Conservation (phyloP, 2,329 filamentous ascomycete genomes). For the Juglanconis oblonga region DNA sequence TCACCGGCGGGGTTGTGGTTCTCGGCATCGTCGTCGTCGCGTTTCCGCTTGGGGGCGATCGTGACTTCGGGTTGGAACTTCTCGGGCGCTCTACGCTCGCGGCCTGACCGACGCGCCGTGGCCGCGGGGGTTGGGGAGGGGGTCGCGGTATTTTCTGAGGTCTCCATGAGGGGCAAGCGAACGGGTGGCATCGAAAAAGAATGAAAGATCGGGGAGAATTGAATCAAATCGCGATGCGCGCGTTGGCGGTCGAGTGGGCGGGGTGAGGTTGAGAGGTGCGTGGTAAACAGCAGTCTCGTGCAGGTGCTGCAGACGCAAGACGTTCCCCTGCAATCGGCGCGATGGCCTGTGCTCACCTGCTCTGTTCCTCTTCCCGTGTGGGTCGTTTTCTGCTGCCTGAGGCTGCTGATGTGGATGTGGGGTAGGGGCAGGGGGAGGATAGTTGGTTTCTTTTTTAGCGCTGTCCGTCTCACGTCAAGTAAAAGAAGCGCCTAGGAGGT, state of each 20-base stretch:
- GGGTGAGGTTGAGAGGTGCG: not conserved
- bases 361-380: not conserved
- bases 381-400: too few species aligned
- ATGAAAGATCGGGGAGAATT: constrained; percentile 22
- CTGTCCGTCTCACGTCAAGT: too few species aligned
- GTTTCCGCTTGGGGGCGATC: constrained; percentile 56
- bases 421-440: too few species aligned
- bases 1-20: constrained; percentile 45
- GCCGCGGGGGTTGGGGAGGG: constrained; percentile 49
- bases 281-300: constrained; percentile 18
- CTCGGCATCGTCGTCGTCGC: constrained; percentile 44
- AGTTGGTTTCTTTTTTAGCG: too few species aligned
- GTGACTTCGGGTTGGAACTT: constrained; percentile 57
- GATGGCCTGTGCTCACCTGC: constrained; percentile 13
- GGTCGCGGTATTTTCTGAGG: constrained; percentile 54
- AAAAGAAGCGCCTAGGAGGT: too few species aligned
- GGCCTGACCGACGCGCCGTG: constrained; percentile 63
- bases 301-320: constrained; percentile 5
- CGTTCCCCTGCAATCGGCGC: constrained; percentile 14
- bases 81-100: constrained; percentile 59
- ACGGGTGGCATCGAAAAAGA: constrained; percentile 34
- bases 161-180: constrained; percentile 49
- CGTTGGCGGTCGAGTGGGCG: constrained; percentile 4
- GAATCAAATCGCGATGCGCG: constrained; percentile 22
- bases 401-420: too few species aligned